phyloP scores from a whole-genome alignment of 2,329 filamentous ascomycete species.

The Phaeophleospora eucalypticola region DNA sequence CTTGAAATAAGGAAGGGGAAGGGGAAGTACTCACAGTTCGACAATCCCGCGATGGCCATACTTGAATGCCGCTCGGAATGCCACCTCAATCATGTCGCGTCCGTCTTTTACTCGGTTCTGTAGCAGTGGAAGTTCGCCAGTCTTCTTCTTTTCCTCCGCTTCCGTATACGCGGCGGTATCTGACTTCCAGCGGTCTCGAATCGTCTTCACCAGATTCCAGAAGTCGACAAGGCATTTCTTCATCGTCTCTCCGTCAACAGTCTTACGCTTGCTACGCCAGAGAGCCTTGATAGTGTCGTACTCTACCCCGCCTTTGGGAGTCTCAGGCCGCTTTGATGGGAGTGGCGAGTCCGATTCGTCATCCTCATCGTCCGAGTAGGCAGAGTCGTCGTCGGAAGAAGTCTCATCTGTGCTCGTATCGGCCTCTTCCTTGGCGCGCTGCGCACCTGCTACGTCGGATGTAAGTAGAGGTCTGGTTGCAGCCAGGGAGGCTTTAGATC shows the following conservation, averaged over 20 bases:
- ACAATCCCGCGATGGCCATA: conserved; percentile 46
- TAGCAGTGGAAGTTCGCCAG: conserved; percentile 50
- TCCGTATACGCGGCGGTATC: conserved; percentile 54
- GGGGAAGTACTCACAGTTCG: conserved; percentile 35
- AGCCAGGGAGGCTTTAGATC: conserved; percentile 16
- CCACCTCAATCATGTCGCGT: conserved; percentile 54
- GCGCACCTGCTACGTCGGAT: not conserved
- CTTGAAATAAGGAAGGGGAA: conserved; percentile 1
- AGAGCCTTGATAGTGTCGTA: conserved; percentile 60
- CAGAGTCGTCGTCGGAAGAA: conserved; percentile 46
- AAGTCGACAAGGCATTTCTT: conserved; percentile 53
- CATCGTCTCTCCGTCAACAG: conserved; percentile 49
- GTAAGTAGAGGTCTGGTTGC: not conserved
- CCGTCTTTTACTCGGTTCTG: conserved; percentile 56
- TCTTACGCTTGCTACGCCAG: conserved; percentile 54
- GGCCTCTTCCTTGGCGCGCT: conserved; percentile 30
- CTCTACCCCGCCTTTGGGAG: conserved; percentile 48
- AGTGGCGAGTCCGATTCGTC: conserved; percentile 54
- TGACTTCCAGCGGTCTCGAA: conserved; percentile 59
- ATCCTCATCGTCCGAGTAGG: conserved; percentile 48
- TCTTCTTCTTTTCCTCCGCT: conserved; percentile 55
- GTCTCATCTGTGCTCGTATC: conserved; percentile 47
- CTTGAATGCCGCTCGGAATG: conserved; percentile 43
- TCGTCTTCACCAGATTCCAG: conserved; percentile 56
- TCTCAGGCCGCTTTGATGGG: conserved; percentile 49